phyloP scores from a whole-genome alignment of 306 rosid species.

The Chamaecrista fasciculata region DNA sequence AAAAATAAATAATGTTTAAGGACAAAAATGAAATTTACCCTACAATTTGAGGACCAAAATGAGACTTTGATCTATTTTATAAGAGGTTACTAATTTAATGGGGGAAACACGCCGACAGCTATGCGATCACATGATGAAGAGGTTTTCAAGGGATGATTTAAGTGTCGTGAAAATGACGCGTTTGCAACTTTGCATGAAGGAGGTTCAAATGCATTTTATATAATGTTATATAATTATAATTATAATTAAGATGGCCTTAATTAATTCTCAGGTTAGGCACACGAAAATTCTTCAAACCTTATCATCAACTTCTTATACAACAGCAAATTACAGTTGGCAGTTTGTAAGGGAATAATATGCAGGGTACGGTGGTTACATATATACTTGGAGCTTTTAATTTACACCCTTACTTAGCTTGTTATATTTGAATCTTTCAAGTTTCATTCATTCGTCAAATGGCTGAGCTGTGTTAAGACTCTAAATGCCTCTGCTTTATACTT shows the following conservation, averaged over 20 bases:
- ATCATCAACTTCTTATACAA: background rate
- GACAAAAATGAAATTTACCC: too few species aligned
- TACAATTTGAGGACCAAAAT: too few species aligned
- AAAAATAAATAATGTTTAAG: too few species aligned
- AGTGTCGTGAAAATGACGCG: constrained; percentile 29
- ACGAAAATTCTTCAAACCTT: background rate
- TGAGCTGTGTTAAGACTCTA: constrained; percentile 31
- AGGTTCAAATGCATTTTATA: too few species aligned
- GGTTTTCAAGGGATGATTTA: background rate
- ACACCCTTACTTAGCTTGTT: background rate
- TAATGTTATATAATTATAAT: too few species aligned
- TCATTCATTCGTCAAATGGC: constrained; percentile 15
- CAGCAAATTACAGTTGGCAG: constrained; percentile 21
- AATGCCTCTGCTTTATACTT: background rate
- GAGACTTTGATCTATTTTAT: too few species aligned
- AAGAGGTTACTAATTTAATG: too few species aligned
- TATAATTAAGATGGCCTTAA: too few species aligned
- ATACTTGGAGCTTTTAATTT: background rate
- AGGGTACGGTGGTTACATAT: constrained; percentile 23
- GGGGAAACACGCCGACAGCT: constrained; percentile 6
- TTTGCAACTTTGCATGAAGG: constrained; percentile 26
- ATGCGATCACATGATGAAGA: background rate
- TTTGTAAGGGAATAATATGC: constrained; percentile 16
- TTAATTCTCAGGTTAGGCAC: background rate
- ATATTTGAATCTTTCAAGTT: background rate